Evolutionary conservation across 2,329 filamentous ascomycete genomes (phyloP), one percentile per base, ranked within the genome.

Genomic region (Dendryphion nanum): DNA sequence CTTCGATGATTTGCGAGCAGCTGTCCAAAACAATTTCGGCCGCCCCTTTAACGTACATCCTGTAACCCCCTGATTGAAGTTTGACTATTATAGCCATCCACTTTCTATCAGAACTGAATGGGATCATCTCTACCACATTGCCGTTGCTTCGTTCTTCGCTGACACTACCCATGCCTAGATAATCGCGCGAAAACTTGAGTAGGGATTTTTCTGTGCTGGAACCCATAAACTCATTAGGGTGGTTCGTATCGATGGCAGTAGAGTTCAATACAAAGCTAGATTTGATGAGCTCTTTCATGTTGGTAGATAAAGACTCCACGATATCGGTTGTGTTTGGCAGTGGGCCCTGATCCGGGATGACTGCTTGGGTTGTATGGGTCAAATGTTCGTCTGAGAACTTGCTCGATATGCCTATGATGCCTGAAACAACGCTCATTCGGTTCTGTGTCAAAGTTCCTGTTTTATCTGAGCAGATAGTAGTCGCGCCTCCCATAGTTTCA

Each of bases 151-250:
- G 8, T n/a, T 26, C 23, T 26, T 8, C 8, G n/a, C n/a, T n/a
- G 2, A 74, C 61, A 29, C 75, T 76, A 3, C 66, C 61, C 54
- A 77, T 73, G 30, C 72, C 74, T 5, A 79, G 64, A 38, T 75
- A 65, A 19, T 77, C 72, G 35, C 67, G 70, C 3, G 72, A 73
- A 21, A 78, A 64, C 18, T 72, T 64, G 6, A 79, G 65, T 3
- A 79, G 65, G 2, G 76, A 76, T 5, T 75, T 77, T 48, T 79
- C 76, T 1, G 76, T 79, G 59, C 78, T 79, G 34, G 76, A 78
- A 4, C 76, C 76, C 30, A 78, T 67, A 42, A 77, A 79, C 3
- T 66, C 66, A 5, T 73, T 72, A 1, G 57, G 51, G 15, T 26
- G 23, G 8, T 26, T n/a, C 23, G 51, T 52, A 45, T 79, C 76